Evolutionary conservation across 306 rosid genomes (phyloP).

Genomic region (Medicago ruthenica): DNA sequence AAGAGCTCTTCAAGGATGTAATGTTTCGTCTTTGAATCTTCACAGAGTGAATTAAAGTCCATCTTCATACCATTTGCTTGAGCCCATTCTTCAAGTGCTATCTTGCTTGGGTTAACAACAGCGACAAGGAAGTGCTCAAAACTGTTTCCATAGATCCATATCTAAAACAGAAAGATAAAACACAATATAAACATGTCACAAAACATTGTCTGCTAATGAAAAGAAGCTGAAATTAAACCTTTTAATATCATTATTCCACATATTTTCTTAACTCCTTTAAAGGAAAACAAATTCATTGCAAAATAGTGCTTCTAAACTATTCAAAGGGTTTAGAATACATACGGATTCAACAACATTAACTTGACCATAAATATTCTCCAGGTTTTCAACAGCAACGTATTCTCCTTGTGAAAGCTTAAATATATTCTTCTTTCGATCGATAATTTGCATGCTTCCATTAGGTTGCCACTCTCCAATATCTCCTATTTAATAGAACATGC

Average conservation of each 20-base stretch:
- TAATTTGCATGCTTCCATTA: constrained; percentile 83
- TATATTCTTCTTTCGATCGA: constrained; percentile 95
- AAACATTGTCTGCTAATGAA: constrained; percentile 1
- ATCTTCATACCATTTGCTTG: constrained; percentile 59
- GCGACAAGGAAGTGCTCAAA: constrained; percentile 88
- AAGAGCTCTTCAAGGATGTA: constrained; percentile 68
- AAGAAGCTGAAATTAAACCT: constrained; percentile 4
- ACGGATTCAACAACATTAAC: constrained; percentile 70
- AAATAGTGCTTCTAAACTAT: neutral
- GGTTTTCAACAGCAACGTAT: constrained; percentile 92
- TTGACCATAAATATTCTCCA: constrained; percentile 78
- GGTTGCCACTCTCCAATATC: constrained; percentile 97
- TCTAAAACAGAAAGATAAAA: constrained; percentile 51
- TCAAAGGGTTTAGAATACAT: constrained; percentile 39
- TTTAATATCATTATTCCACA: neutral
- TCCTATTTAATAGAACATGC: constrained; percentile 57
- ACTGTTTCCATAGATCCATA: constrained; percentile 95
- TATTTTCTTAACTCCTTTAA: constrained; percentile 10
- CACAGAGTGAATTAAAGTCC: constrained; percentile 71
- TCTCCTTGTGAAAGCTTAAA: constrained; percentile 99
- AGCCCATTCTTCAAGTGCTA: constrained; percentile 76
- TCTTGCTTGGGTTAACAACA: constrained; percentile 64
- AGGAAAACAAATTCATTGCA: constrained; percentile 12
- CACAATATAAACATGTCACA: neutral
- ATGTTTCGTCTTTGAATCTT: constrained; percentile 61